A percentile compares a stretch with the other conserved stretches of the same genome.
These are phyloP conservation scores for Hypoxylon sp. DNA, from an alignment of 2,329 filamentous ascomycete genomes.

Conservation along the genomic window DNA sequence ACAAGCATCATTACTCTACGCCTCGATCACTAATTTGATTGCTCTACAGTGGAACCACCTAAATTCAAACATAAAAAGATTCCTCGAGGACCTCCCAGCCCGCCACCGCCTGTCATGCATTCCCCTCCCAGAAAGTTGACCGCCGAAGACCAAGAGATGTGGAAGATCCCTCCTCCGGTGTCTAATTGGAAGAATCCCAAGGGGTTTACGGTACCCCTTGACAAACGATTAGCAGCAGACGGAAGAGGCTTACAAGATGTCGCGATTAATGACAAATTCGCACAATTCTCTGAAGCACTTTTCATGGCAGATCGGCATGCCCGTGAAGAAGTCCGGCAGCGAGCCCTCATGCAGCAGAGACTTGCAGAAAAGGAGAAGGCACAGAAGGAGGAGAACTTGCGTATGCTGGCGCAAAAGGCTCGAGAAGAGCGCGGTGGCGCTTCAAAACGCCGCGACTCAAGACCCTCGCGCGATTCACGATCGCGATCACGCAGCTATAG, in stretches of 20 bases:
- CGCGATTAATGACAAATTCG: constrained; percentile 98
- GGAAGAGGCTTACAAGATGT: constrained; percentile 93
- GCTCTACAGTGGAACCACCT: constrained; percentile 77
- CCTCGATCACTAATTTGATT: constrained; percentile 27
- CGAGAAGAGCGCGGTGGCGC: constrained; percentile 80
- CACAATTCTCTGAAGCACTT: constrained; percentile 92
- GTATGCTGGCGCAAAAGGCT: constrained; percentile 90
- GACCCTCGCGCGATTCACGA: constrained; percentile 60
- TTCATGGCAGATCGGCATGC: constrained; percentile 96
- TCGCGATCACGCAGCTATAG: constrained; percentile 68
- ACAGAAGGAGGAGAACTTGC: constrained; percentile 92
- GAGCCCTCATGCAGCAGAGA: constrained; percentile 94
- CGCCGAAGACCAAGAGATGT: constrained; percentile 96
- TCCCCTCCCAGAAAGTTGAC: constrained; percentile 95
- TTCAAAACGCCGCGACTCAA: constrained; percentile 63
- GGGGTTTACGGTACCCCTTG: constrained; percentile 94
- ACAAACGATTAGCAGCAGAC: constrained; percentile 95
- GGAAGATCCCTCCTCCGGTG: constrained; percentile 89
- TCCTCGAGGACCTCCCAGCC: constrained; percentile 89
- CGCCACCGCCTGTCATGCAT: constrained; percentile 94
- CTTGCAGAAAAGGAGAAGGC: constrained; percentile 96
- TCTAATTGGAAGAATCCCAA: constrained; percentile 99
- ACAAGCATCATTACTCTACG: not conserved
- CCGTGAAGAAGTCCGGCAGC: constrained; percentile 93
- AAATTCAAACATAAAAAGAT: constrained; percentile 99